Evolutionary conservation across 768 basidiomycete species (phyloP).

Genomic region (Psilocybe sp.): DNA sequence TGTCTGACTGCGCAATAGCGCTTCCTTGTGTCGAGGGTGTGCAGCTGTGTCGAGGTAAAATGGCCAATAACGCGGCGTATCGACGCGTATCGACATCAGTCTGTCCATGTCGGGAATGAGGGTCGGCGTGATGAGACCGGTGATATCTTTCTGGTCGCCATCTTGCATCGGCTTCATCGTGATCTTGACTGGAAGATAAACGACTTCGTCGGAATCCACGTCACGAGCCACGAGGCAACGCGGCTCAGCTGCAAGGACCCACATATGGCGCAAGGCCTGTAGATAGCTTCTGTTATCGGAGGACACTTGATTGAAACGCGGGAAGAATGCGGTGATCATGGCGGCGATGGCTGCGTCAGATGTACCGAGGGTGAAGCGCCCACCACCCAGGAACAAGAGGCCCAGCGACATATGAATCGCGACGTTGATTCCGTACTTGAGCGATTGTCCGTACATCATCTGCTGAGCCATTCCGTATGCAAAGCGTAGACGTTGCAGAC

Average conservation of each 20-base stretch:
- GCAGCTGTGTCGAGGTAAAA: conserved; percentile 78
- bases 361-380: conserved; percentile 87
- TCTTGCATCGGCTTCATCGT: conserved; percentile 53
- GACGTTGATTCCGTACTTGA: conserved; percentile 87
- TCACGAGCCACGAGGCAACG: conserved; percentile 90
- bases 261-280: conserved; percentile 91
- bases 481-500: conserved; percentile 81
- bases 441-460: conserved; percentile 55
- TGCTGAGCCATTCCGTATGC: conserved; percentile 84
- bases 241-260: conserved; percentile 95
- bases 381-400: conserved; percentile 89
- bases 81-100: conserved; percentile 79
- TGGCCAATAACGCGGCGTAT: conserved; percentile 95
- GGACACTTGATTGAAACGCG: conserved; percentile 74
- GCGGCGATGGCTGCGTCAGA: conserved; percentile 90
- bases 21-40: conserved; percentile 62
- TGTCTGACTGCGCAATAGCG: conserved; percentile 73
- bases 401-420: conserved; percentile 90
- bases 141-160: conserved; percentile 55
- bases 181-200: conserved; percentile 91
- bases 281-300: conserved; percentile 89
- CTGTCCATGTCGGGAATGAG: conserved; percentile 87
- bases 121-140: conserved; percentile 87
- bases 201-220: conserved; percentile 86
- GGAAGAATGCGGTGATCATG: conserved; percentile 90